phyloP scores from a whole-genome alignment of 345 rosid species.

The Theobroma cacao region DNA sequence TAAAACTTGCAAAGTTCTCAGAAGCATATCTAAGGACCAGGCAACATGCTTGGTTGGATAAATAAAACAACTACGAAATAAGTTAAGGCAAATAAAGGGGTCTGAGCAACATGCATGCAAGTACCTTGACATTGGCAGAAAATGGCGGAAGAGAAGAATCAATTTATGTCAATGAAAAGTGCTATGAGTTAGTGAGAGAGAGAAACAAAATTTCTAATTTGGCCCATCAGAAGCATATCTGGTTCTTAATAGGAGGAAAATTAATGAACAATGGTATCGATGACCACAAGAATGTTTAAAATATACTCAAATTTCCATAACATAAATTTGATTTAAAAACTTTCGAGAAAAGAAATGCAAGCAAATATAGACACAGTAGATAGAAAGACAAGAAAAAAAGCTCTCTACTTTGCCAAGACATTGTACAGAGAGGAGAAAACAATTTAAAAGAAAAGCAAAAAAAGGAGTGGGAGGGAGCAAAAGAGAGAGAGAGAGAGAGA shows the following conservation, averaged over 20 bases:
- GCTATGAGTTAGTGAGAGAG: neutral
- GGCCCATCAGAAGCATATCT: neutral
- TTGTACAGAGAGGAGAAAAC: neutral
- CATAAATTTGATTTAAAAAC: neutral
- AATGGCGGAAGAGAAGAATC: neutral
- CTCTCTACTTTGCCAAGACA: neutral
- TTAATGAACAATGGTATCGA: neutral
- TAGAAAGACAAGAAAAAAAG: neutral
- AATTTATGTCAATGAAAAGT: neutral
- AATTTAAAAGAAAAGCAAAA: neutral
- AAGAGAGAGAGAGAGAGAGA: no score
- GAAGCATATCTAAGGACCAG: neutral
- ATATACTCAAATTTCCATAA: neutral
- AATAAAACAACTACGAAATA: neutral
- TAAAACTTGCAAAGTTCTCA: neutral
- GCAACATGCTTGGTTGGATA: neutral
- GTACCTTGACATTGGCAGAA: neutral
- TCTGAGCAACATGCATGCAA: neutral
- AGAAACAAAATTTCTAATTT: neutral
- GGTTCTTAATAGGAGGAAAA: neutral
- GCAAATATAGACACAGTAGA: neutral
- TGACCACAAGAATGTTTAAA: neutral
- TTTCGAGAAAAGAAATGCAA: neutral
- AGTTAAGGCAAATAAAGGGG: neutral
- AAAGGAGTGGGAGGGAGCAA: no score